Evolutionary conservation across 1,139 yeast species (phyloP).

Genomic region (Suhomyces bokatorum): DNA sequence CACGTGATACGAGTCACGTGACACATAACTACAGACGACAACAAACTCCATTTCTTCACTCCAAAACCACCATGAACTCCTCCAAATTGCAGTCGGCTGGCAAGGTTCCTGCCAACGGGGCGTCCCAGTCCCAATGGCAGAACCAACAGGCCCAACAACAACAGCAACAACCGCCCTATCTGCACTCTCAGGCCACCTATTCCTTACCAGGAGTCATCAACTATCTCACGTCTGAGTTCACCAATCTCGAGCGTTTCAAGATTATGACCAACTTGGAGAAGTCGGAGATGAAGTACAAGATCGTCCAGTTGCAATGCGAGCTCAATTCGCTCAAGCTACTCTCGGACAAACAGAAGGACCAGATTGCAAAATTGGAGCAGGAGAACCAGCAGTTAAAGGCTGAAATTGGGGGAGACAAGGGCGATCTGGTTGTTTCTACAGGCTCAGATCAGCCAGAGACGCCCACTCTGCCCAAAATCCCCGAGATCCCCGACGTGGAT

Average conservation of each 20-base stretch:
- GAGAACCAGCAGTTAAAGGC: slow-evolving; percentile 15
- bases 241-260: slow-evolving; percentile 57
- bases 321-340: slow-evolving; percentile 44
- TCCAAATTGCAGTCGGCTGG: slow-evolving; percentile 8
- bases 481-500: slow-evolving; percentile 34
- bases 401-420: slow-evolving; percentile 6
- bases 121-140: slow-evolving; percentile 16
- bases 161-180: slow-evolving; percentile 16
- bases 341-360: slow-evolving; percentile 36
- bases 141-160: slow-evolving; percentile 14
- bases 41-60: neutral
- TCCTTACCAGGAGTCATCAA: slow-evolving; percentile 67
- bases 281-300: slow-evolving; percentile 56
- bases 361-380: slow-evolving; percentile 32
- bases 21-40: neutral
- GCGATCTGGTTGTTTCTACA: neutral
- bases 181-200: slow-evolving; percentile 32
- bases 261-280: slow-evolving; percentile 58
- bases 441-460: neutral
- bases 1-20: neutral
- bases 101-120: slow-evolving; percentile 5
- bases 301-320: slow-evolving; percentile 57
- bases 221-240: slow-evolving; percentile 60
- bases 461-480: slow-evolving; percentile 22
- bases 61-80: slow-evolving; percentile 11